These are phyloP conservation scores for Backusella westeae DNA, from an alignment of 192 early-diverging fungal genomes.

Conservation along the genomic window DNA sequence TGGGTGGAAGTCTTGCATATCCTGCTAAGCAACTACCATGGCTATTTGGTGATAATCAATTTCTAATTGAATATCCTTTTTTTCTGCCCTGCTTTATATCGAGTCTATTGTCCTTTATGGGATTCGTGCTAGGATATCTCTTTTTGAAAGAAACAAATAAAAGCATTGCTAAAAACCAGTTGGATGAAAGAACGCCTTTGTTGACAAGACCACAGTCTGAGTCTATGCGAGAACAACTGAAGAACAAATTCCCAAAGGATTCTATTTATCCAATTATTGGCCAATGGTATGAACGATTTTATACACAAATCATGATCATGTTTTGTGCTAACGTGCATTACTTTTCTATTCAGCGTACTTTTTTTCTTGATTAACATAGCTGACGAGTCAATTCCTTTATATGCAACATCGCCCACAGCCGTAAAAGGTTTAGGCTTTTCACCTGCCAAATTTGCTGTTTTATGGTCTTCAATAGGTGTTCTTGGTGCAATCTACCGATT, in stretches of 20 bases:
- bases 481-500: constrained; percentile 41
- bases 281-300: neutral
- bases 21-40: constrained; percentile 70
- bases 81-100: constrained; percentile 80
- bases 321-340: neutral
- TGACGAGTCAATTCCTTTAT: constrained; percentile 42
- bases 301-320: neutral
- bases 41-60: constrained; percentile 51
- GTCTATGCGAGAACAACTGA: neutral
- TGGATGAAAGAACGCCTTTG: neutral
- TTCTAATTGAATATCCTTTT: constrained; percentile 74
- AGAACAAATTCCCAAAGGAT: neutral
- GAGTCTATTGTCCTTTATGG: constrained; percentile 55
- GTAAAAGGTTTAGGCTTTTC: constrained; percentile 46
- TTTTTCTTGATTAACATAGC: constrained; percentile 48
- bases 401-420: constrained; percentile 11
- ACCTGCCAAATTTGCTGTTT: constrained; percentile 38
- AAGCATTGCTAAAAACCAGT: neutral
- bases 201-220: neutral
- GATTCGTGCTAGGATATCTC: constrained; percentile 61
- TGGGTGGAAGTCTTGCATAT: constrained; percentile 79
- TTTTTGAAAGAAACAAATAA: constrained; percentile 63
- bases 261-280: neutral
- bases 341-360: constrained; percentile 21
- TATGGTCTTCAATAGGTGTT: constrained; percentile 41